phyloP scores from a whole-genome alignment of 192 early-diverging fungal genomes.

The Oehlia diaphana region DNA sequence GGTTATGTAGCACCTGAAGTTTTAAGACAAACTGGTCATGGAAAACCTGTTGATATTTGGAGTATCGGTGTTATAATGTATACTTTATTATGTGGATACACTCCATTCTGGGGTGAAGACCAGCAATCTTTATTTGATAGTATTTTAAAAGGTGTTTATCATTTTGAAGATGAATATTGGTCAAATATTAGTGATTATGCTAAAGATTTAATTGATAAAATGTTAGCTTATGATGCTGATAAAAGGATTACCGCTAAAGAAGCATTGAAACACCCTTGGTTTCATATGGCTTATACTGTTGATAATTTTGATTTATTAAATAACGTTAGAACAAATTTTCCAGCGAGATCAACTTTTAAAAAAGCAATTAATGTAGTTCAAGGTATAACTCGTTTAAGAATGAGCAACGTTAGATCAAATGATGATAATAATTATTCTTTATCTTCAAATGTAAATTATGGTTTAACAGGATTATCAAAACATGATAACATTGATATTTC shows the following conservation, averaged over 20 bases:
- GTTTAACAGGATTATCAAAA: background rate
- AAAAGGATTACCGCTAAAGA: conserved; percentile 77
- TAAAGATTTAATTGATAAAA: conserved; percentile 65
- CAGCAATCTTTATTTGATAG: conserved; percentile 62
- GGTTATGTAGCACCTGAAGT: conserved; percentile 88
- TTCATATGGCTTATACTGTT: conserved; percentile 27
- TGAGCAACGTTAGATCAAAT: background rate
- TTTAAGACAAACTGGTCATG: conserved; percentile 79
- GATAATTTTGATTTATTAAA: conserved; percentile 3
- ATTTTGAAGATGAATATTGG: conserved; percentile 76
- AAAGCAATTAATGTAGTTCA: conserved; percentile 12
- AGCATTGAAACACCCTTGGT: conserved; percentile 86
- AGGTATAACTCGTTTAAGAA: conserved; percentile 8
- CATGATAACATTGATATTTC: background rate
- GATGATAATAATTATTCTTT: background rate
- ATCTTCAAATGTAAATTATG: background rate
- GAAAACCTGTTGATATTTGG: conserved; percentile 95
- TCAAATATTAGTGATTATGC: conserved; percentile 73
- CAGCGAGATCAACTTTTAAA: background rate
- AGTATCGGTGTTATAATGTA: conserved; percentile 91
- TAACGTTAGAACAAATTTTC: background rate
- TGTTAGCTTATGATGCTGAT: conserved; percentile 66
- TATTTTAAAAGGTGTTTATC: conserved; percentile 68
- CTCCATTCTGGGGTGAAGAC: conserved; percentile 68
- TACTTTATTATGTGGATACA: conserved; percentile 78